Conservation (phyloP, 768 basidiomycete genomes). For the Leccinellum albellum region DNA sequence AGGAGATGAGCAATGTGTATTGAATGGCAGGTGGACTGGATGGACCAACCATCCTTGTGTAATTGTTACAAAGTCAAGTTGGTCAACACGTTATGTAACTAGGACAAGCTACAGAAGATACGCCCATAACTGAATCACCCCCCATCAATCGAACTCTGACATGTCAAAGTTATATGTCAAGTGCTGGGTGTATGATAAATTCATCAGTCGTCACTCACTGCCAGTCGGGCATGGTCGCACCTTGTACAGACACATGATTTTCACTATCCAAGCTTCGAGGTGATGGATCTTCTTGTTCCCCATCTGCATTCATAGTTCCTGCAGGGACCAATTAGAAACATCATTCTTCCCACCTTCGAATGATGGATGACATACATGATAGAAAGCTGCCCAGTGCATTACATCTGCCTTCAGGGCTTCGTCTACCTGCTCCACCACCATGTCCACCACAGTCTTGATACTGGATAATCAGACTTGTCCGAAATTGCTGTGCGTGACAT, state of each 20-base stretch:
- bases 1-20: slow-evolving; percentile 7
- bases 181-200: slow-evolving; percentile 16
- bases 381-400: slow-evolving; percentile 97
- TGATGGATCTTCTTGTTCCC: slow-evolving; percentile 95
- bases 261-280: slow-evolving; percentile 95
- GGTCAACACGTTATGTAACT: slow-evolving; percentile 2
- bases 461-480: slow-evolving; percentile 2
- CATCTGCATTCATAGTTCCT: slow-evolving; percentile 96
- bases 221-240: slow-evolving; percentile 32
- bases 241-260: slow-evolving; percentile 91
- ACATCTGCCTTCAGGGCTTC: slow-evolving; percentile 88
- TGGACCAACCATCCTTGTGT: slow-evolving; percentile 24
- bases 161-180: slow-evolving; percentile 33
- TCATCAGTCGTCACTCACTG: not conserved
- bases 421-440: slow-evolving; percentile 83
- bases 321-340: slow-evolving; percentile 3
- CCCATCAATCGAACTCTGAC: slow-evolving; percentile 31
- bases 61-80: not conserved
- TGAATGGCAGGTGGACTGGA: not conserved
- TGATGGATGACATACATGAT: slow-evolving; percentile 53
- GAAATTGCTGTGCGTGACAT: not conserved
- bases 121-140: not conserved
- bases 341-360: not conserved
- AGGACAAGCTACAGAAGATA: not conserved
- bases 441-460: slow-evolving; percentile 84